Percentiles rank a stretch among this genome's conserved stretches.
These are phyloP conservation scores for Pleoardoris graminearum DNA, from an alignment of 2,329 filamentous ascomycete genomes.

Conservation along the genomic window DNA sequence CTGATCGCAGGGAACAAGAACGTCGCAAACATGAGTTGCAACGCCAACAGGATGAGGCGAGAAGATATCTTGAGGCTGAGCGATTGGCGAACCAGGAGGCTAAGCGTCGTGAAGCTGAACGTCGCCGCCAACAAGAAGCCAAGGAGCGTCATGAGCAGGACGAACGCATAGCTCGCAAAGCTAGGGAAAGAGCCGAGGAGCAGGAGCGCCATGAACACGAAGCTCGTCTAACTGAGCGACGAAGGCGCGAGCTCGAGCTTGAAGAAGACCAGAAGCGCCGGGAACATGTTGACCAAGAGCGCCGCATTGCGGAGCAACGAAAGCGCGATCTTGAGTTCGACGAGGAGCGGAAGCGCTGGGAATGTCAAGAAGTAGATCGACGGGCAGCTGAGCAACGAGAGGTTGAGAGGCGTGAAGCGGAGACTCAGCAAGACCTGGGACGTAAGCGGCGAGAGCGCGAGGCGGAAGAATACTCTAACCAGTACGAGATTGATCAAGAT, in stretches of 20 bases:
- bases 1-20: constrained; percentile 30
- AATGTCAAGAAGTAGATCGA: constrained; percentile 33
- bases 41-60: constrained; percentile 35
- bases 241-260: constrained; percentile 25
- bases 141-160: constrained; percentile 15
- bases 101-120: constrained; percentile 26
- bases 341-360: constrained; percentile 31
- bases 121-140: constrained; percentile 25
- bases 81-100: constrained; percentile 33
- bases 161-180: constrained; percentile 1
- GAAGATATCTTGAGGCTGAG: constrained; percentile 32
- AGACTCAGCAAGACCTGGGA: constrained; percentile 31
- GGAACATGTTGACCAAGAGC: constrained; percentile 26
- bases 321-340: constrained; percentile 28
- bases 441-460: constrained; percentile 33
- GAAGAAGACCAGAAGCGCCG: constrained; percentile 38
- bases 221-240: constrained; percentile 26
- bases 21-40: constrained; percentile 29
- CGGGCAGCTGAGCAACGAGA: constrained; percentile 30
- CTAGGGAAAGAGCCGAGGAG: constrained; percentile 17
- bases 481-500: constrained; percentile 29
- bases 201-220: constrained; percentile 21
- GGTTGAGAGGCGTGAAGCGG: constrained; percentile 32
- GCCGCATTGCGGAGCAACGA: constrained; percentile 29
- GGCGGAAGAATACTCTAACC: constrained; percentile 25